These are phyloP conservation scores for Cercospora berteroae DNA, from an alignment of 2,329 filamentous ascomycete species.

Conservation along the genomic window DNA sequence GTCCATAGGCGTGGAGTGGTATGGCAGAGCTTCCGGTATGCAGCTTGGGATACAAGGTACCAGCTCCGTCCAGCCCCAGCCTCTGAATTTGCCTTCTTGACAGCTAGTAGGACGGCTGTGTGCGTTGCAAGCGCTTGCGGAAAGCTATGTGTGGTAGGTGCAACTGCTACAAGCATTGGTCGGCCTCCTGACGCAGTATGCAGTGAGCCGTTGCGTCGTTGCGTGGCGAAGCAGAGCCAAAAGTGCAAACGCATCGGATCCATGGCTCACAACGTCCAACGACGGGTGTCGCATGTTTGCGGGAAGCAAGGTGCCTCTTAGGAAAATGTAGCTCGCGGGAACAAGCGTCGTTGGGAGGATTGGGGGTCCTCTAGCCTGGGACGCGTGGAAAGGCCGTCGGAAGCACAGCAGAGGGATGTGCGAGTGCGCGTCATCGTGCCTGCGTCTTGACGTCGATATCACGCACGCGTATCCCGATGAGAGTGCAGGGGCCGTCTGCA, in stretches of 20 bases:
- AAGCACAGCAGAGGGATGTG: not conserved
- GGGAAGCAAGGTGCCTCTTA: slow-evolving; percentile 1
- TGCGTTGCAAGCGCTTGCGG: not conserved
- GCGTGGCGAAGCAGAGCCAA: not conserved
- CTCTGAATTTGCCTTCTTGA: not conserved
- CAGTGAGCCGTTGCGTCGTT: not conserved
- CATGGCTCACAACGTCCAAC: slow-evolving; percentile 8
- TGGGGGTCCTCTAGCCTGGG: not conserved
- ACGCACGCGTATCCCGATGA: not conserved
- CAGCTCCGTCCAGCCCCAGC: not conserved
- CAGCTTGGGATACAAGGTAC: not conserved
- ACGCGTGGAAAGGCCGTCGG: not conserved
- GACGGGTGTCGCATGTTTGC: slow-evolving; percentile 1
- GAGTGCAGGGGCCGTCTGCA: not conserved
- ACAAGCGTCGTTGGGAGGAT: not conserved
- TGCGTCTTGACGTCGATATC: slow-evolving; percentile 13
- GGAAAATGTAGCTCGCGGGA: not conserved
- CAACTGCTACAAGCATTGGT: not conserved
- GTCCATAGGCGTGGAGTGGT: not conserved
- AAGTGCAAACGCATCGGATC: not conserved
- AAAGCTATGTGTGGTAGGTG: not conserved
- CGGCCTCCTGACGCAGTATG: not conserved
- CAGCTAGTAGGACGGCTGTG: not conserved
- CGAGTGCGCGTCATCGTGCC: not conserved
- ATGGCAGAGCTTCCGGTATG: not conserved